Percentiles rank a stretch among this genome's conserved stretches.
Conservation (phyloP, 345 rosid species). For the Alliaria petiolata region DNA sequence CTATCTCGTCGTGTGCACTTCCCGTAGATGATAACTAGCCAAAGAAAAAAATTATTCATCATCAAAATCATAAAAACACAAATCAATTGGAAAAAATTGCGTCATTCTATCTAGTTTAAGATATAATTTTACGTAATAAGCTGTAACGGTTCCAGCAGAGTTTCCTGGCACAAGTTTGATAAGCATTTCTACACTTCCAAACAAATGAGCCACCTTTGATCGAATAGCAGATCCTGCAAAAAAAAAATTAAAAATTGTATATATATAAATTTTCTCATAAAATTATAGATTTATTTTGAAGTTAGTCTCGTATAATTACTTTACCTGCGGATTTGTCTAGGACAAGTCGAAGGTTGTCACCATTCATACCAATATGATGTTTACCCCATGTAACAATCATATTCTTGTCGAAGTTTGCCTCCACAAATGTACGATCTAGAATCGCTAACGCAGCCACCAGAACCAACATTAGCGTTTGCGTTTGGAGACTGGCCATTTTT, state of each 20-base stretch:
- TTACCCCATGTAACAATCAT: slow-evolving; percentile 62
- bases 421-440: slow-evolving; percentile 36
- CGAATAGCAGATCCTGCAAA: slow-evolving; percentile 52
- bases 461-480: slow-evolving; percentile 26
- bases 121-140: slow-evolving; percentile 50
- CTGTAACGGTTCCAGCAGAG: slow-evolving; percentile 80
- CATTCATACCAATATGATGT: slow-evolving; percentile 34
- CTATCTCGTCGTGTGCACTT: slow-evolving; percentile 62
- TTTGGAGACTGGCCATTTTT: slow-evolving; percentile 38
- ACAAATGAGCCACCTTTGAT: slow-evolving; percentile 58
- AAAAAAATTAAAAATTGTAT: not conserved
- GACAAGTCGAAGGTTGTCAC: slow-evolving; percentile 51
- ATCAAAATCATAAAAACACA: not conserved
- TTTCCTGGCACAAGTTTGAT: slow-evolving; percentile 81
- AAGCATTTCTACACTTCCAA: slow-evolving; percentile 73
- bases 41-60: not conserved
- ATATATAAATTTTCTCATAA: not conserved
- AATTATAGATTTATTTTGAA: not conserved
- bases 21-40: slow-evolving; percentile 58
- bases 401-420: slow-evolving; percentile 49
- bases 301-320: no score
- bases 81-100: not conserved
- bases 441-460: slow-evolving; percentile 32
- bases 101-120: not conserved
- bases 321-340: slow-evolving; percentile 59